Percentiles rank a stretch among this genome's conserved stretches.
Evolutionary conservation across 1,139 yeast genomes (phyloP).

Genomic region (Candida sanyaensis): DNA sequence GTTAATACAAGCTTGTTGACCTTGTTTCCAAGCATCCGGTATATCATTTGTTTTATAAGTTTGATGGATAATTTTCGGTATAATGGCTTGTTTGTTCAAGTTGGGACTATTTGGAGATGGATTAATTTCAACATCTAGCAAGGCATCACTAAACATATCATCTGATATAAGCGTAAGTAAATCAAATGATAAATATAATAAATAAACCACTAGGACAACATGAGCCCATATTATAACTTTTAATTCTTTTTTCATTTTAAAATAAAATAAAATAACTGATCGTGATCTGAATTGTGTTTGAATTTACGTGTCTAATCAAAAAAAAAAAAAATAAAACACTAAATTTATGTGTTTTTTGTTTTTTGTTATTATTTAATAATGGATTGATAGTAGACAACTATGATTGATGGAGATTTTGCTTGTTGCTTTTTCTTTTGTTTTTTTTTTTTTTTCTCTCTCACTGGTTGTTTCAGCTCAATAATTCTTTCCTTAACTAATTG

Average conservation of each 20-base stretch:
- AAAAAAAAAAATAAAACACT: no score
- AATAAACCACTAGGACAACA: constrained; percentile 51
- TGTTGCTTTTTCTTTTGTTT: background rate
- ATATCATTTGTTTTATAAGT: constrained; percentile 79
- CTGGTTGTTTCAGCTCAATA: no score
- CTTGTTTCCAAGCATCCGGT: constrained; percentile 79
- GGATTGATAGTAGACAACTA: background rate
- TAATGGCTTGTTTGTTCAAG: constrained; percentile 49
- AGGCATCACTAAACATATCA: constrained; percentile 65
- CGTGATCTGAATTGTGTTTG: background rate
- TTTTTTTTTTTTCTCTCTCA: background rate
- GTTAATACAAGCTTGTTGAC: constrained; percentile 75
- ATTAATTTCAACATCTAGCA: constrained; percentile 58
- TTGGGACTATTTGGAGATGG: constrained; percentile 35
- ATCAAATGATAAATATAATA: constrained; percentile 69
- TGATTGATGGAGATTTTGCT: no score
- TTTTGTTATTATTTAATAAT: background rate
- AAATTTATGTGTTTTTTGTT: background rate
- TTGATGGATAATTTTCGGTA: constrained; percentile 92
- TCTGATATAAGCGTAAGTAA: constrained; percentile 75
- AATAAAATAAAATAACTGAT: background rate
- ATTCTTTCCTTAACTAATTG: background rate
- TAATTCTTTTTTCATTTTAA: constrained; percentile 56
- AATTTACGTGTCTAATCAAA: no score
- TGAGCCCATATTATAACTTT: constrained; percentile 62